A percentile compares a stretch with the other conserved stretches of the same genome.
phyloP scores from a whole-genome alignment of 2,329 filamentous ascomycete species.

The Xylariaceae sp. region DNA sequence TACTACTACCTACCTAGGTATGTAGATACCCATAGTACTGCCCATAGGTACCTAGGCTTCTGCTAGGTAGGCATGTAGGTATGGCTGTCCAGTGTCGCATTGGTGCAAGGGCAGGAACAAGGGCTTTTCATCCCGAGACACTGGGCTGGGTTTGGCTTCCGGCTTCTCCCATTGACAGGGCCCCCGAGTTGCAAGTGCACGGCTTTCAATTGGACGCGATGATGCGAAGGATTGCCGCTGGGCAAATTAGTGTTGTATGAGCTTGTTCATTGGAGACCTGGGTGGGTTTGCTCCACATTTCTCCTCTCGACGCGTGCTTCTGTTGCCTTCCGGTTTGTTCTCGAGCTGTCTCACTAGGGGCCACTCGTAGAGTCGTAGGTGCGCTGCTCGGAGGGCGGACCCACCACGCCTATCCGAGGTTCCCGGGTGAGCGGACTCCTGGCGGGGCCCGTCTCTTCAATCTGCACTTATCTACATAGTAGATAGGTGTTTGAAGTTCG shows the following conservation, averaged over 20 bases:
- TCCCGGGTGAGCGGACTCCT: conserved; percentile 18
- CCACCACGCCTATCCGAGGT: conserved; percentile 9
- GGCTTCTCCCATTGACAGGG: conserved; percentile 26
- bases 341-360: conserved; percentile 2
- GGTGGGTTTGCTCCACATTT: conserved; percentile 12
- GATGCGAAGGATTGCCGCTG: conserved; percentile 8
- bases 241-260: not conserved
- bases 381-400: not conserved
- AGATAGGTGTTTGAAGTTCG: not conserved
- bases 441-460: conserved; percentile 9
- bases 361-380: not conserved
- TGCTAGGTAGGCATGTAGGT: too few species aligned
- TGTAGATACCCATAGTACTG: too few species aligned
- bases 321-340: conserved; percentile 22
- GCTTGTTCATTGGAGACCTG: conserved; percentile 2
- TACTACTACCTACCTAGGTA: too few species aligned
- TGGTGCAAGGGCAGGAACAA: not conserved
- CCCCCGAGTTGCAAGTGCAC: too few species aligned
- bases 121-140: conserved; percentile 16
- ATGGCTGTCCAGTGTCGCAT: too few species aligned
- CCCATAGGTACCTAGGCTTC: too few species aligned
- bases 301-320: conserved; percentile 14
- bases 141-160: conserved; percentile 30
- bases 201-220: conserved; percentile 21
- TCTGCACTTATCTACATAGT: not conserved